Conservation (phyloP, 345 rosid species). For the sweet orange (Citrus sinensis) region DVS_A1.0 CM039162.1:28111501-28112000, state of each 20-base stretch:
- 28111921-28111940: constrained; percentile 98
- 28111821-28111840: constrained; percentile 92
- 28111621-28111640: constrained; percentile 73
- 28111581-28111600: constrained; percentile 79
- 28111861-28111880: constrained; percentile 95
- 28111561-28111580: constrained; percentile 73
- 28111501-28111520: constrained; percentile 80
- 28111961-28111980: constrained; percentile 98
- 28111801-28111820: constrained; percentile 99
- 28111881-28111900: constrained; percentile 97
- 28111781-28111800: constrained; percentile 94
- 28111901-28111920: constrained; percentile 97
- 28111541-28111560: constrained; percentile 92
- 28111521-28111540: constrained; percentile 79
- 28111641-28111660: constrained; percentile 75
- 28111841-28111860: constrained; percentile 93
- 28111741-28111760: constrained; percentile 69
- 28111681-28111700: constrained; percentile 59
- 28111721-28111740: constrained; percentile 77
- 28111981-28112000: constrained; percentile 98
- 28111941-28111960: constrained; percentile 98
- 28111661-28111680: constrained; percentile 37
- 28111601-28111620: constrained; percentile 77
- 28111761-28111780: constrained; percentile 54
- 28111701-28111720: constrained; percentile 61